Conservation (phyloP, 345 rosid species). For the Corchorus capsularis region DNA sequence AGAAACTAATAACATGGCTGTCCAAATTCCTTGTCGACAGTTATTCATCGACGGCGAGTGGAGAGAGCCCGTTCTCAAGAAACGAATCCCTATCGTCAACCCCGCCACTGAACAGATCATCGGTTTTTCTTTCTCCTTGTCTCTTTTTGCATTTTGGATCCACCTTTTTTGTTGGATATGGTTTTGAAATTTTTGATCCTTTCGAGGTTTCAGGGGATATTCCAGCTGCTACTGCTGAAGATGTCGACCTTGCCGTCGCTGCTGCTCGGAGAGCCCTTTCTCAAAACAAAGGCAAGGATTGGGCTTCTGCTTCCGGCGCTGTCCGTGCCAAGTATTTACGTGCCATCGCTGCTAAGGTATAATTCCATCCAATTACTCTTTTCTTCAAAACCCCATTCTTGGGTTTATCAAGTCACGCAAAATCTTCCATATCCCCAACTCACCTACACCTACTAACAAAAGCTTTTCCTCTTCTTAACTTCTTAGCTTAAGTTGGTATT, state of each 20-base stretch:
- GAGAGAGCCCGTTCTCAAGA: constrained; percentile 67
- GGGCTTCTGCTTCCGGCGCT: constrained; percentile 81
- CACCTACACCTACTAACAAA: background rate
- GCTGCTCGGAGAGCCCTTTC: constrained; percentile 78
- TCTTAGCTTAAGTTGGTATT: no score
- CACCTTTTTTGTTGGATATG: constrained; percentile 4
- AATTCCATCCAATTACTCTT: background rate
- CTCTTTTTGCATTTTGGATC: background rate
- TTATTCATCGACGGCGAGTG: constrained; percentile 88
- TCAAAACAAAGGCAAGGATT: constrained; percentile 75
- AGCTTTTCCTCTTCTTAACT: background rate
- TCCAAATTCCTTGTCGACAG: constrained; percentile 56
- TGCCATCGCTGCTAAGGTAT: constrained; percentile 96
- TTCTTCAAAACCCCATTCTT: background rate
- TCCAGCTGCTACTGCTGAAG: constrained; percentile 93
- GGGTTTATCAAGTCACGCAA: background rate
- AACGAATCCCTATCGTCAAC: constrained; percentile 70
- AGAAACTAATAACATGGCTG: constrained; percentile 43
- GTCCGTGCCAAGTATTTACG: constrained; percentile 88
- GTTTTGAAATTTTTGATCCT: background rate
- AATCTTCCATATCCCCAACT: background rate
- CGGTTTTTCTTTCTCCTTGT: constrained; percentile 36
- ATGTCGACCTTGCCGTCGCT: constrained; percentile 87
- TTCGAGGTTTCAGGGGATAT: constrained; percentile 61
- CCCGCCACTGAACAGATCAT: constrained; percentile 80